Base-by-base conservation (phyloP, 257 asterid species). In the Solanum peruvianum region DNA sequence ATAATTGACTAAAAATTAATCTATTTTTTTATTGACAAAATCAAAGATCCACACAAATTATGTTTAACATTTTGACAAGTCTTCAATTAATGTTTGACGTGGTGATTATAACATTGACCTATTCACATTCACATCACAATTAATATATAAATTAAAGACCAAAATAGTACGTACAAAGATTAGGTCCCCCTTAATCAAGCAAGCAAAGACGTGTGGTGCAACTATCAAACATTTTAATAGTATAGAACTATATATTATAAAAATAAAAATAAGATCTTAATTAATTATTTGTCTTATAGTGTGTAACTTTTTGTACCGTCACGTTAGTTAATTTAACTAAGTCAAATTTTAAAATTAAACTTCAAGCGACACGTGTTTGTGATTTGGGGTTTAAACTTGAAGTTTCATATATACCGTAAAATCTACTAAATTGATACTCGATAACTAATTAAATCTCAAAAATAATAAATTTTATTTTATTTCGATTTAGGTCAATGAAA, bases 361-460 rank as follows among this genome's bases (percentile, higher is more conserved):
- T 69, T 69, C 20, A 69, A 66, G 11, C 6, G 60, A 49, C 16
- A 49, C 60, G 0, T 49, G 23, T 49, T 49, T 16, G 60, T 18
- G 23, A 49, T 49, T 49, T 49, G 21, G 60, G 9, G 9, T 49
- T 49, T 18, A 49, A 49, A 49, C 21, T 49, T 37, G 39, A 15
- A 15, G 60, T 49, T 49, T 49, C 60, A 49, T 49, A 49, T 49
- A 47, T 47, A 45, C 5, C 1, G 21, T 49, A 49, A 49, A 5
- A 49, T 0, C 3, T 5, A 49, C 0, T 49, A 49, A 49, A 5
- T 15, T 15, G 16, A 49, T 49, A 49, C 21, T 49, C 21, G 0
- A 0, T 15, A 49, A 49, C 16, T 2, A 49, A 2, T 49, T 15
- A 49, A 0, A 0, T 49, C 1, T 15, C 0, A 2, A 49, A 49